Conservation (phyloP, 345 rosid species). For the Balakata baccata region DNA sequence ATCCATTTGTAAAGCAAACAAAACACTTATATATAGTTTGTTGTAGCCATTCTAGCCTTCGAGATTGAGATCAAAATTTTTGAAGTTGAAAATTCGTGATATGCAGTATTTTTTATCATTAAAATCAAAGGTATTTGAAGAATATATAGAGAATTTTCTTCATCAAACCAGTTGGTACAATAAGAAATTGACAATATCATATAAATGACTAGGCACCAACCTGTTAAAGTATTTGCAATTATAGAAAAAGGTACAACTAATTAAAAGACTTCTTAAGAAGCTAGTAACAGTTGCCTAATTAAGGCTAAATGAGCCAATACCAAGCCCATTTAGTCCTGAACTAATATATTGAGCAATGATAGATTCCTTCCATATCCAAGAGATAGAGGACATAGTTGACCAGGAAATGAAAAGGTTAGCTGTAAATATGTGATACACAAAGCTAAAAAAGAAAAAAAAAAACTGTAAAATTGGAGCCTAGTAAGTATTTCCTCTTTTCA, state of each 20-base stretch:
- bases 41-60: constrained; percentile 48
- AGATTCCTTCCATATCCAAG: constrained; percentile 67
- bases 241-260: constrained; percentile 60
- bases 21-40: constrained; percentile 57
- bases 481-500: constrained; percentile 54
- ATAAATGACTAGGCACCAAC: constrained; percentile 54
- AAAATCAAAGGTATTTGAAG: constrained; percentile 44
- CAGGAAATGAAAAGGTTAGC: constrained; percentile 62
- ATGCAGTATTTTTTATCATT: constrained; percentile 49
- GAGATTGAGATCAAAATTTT: constrained; percentile 40
- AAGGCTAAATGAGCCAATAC: constrained; percentile 68
- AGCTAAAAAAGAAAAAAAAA: constrained; percentile 54
- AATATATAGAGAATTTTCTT: constrained; percentile 52
- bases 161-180: constrained; percentile 43
- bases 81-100: constrained; percentile 42
- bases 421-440: constrained; percentile 65
- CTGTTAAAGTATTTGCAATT: constrained; percentile 48
- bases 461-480: constrained; percentile 60
- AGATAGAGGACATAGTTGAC: constrained; percentile 56
- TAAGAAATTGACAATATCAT: constrained; percentile 51
- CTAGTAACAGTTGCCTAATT: constrained; percentile 72
- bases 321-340: constrained; percentile 53
- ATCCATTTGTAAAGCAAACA: constrained; percentile 66
- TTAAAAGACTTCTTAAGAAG: constrained; percentile 69
- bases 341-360: constrained; percentile 61